phyloP scores from a whole-genome alignment of 2,329 filamentous ascomycete species.

The Aspergillus transmontanensis region DNA sequence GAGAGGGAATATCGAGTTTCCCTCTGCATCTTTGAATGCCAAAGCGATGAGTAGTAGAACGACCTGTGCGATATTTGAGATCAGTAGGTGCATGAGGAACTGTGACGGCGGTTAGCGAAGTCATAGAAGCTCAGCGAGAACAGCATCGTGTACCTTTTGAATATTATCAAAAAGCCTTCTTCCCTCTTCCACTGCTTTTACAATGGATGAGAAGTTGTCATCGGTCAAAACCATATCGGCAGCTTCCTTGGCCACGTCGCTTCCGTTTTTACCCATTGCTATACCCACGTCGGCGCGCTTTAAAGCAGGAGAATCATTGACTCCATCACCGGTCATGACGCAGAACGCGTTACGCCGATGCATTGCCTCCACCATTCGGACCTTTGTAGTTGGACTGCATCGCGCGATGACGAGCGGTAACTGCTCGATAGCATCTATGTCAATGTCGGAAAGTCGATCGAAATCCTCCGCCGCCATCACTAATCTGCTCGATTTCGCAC shows the following conservation, averaged over 20 bases:
- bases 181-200: constrained; percentile 80
- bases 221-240: constrained; percentile 65
- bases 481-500: constrained; percentile 45
- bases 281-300: constrained; percentile 83
- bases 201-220: constrained; percentile 86
- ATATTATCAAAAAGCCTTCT: constrained; percentile 87
- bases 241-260: constrained; percentile 82
- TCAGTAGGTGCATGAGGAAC: constrained; percentile 77
- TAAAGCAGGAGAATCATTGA: constrained; percentile 82
- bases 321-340: constrained; percentile 87
- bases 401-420: constrained; percentile 81
- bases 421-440: constrained; percentile 68
- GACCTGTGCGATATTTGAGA: constrained; percentile 82
- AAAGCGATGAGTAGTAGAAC: constrained; percentile 78
- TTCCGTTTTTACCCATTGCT: constrained; percentile 82
- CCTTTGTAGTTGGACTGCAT: constrained; percentile 83
- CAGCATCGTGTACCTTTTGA: constrained; percentile 58
- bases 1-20: constrained; percentile 80
- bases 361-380: constrained; percentile 86
- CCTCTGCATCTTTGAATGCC: constrained; percentile 71
- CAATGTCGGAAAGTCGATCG: constrained; percentile 54
- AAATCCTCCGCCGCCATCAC: constrained; percentile 61
- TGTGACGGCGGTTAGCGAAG: constrained; percentile 34
- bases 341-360: constrained; percentile 75
- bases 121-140: fast-evolving